These are phyloP conservation scores for Candida maesae DNA, from an alignment of 805 yeast species.

Conservation along the genomic window DNA sequence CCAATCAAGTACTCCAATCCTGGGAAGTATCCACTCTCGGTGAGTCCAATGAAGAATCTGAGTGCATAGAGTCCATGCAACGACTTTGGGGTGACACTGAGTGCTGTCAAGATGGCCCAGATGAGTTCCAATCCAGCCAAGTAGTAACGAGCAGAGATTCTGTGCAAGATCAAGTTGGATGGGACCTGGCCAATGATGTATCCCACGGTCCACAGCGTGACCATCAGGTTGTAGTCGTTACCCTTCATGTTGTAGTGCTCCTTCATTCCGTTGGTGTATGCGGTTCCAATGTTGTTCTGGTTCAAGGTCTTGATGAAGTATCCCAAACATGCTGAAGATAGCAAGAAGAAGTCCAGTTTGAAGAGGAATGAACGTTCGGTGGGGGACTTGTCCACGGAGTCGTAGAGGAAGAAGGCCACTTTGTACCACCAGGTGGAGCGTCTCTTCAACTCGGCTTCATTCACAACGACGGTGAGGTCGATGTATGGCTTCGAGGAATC, in stretches of 20 bases:
- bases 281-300: slow-evolving; percentile 40
- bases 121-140: slow-evolving; percentile 40
- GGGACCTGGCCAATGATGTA: slow-evolving; percentile 50
- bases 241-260: slow-evolving; percentile 39
- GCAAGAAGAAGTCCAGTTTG: slow-evolving; percentile 37
- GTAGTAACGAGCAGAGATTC: slow-evolving; percentile 41
- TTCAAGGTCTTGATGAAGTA: slow-evolving; percentile 44
- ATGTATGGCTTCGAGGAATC: slow-evolving; percentile 14
- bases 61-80: slow-evolving; percentile 30
- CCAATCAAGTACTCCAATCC: slow-evolving; percentile 41
- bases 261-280: slow-evolving; percentile 46
- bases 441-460: slow-evolving; percentile 12
- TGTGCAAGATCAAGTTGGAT: slow-evolving; percentile 39
- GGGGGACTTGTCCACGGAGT: slow-evolving; percentile 33
- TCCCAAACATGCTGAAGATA: slow-evolving; percentile 41
- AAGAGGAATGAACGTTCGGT: slow-evolving; percentile 32
- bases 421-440: slow-evolving; percentile 13
- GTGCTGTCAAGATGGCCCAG: slow-evolving; percentile 41
- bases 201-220: slow-evolving; percentile 47
- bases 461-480: slow-evolving; percentile 11
- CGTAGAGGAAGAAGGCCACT: slow-evolving; percentile 24
- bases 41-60: slow-evolving; percentile 41
- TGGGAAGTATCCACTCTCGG: slow-evolving; percentile 36
- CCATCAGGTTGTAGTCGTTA: slow-evolving; percentile 41
- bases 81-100: slow-evolving; percentile 29